Percentiles rank a stretch among this genome's conserved stretches.
Evolutionary conservation across 148 eudicot genomes (phyloP).

Genomic region (Rhododendron henanense): DNA sequence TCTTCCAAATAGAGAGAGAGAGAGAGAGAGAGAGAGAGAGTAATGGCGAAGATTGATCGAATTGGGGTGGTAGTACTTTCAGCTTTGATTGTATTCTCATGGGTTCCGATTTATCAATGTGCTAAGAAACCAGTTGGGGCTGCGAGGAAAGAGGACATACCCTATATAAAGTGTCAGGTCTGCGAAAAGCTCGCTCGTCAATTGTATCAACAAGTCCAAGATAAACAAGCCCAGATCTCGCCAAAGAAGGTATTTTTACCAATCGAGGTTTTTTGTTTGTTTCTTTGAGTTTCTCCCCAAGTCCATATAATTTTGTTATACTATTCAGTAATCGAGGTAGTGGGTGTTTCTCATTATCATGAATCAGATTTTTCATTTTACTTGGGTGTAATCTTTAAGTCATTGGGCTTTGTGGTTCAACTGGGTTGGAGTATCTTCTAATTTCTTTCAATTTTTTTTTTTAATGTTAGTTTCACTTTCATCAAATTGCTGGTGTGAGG

Average conservation of each 20-base stretch:
- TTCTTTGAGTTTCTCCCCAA: neutral
- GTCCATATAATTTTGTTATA: neutral
- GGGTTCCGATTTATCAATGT: conserved; percentile 28
- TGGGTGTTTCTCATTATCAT: neutral
- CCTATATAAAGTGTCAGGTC: conserved; percentile 80
- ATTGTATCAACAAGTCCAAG: conserved; percentile 45
- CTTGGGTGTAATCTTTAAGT: neutral
- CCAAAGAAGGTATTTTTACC: conserved; percentile 63
- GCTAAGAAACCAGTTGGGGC: conserved; percentile 53
- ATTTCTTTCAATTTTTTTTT: too few relatives aligned
- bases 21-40: conserved; percentile 10
- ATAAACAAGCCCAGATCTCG: conserved; percentile 64
- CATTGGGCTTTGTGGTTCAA: neutral
- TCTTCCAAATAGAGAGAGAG: neutral
- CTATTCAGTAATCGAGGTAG: neutral
- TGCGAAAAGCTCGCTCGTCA: conserved; percentile 68
- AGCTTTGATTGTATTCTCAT: conserved; percentile 25
- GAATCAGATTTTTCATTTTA: neutral
- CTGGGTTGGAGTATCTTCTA: neutral
- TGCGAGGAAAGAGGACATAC: conserved; percentile 89
- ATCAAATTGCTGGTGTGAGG: neutral
- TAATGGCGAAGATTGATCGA: conserved; percentile 29
- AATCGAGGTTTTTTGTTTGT: conserved; percentile 9
- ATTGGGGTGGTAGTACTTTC: conserved; percentile 12
- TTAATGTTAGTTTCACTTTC: neutral